Base-by-base conservation (phyloP, 1,284 basidiomycete species). In the Cryptococcus sp. region DNA sequence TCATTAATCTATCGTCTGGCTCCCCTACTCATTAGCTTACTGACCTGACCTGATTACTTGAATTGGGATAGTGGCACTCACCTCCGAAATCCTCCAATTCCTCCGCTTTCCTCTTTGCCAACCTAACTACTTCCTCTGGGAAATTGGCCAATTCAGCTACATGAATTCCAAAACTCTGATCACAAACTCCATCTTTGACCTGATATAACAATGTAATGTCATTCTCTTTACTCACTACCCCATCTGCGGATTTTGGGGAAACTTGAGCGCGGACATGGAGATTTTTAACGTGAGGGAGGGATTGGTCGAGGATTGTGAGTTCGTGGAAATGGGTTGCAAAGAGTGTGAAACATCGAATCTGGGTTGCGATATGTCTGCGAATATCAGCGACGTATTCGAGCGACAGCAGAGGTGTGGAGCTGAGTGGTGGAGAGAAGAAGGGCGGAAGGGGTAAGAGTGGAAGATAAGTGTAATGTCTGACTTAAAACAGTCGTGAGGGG, bases 281-380 rank as follows among this genome's bases (percentile, higher is more conserved):
- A 70, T 98, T 99, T 74, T 90, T 88, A 49, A 98, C 93, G 62
- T 93, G 87, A 0, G 80, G 59, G 25, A 94, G 80, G 73, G 93
- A 83, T 70, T 91, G 85, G 49, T 92, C 88, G 11, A 99, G 81
- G 0, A 87, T 85, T 0, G 96, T 98, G 18, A 99, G 80, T 70
- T 99, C 96, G 74, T 98, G 94, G 77, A 98, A 99, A 72, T 98
- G 93, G 0, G 94, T 97, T 0, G 96, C 96, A 66, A 99, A 99
- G 5, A 98, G 80, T 67, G 91, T 96, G 75, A 94, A 93, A 2
- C 89, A 88, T 55, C 86, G 86, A 43, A 98, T 93, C 60, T 89
- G 80, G 1, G 86, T 88, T 1, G 91, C 91, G 57, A 99, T 96
- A 69, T 94, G 87, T 73, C 91, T 93, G 36, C 16, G 14, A 7